Percentiles rank a stretch among this genome's conserved stretches.
Evolutionary conservation across 2,329 filamentous ascomycete species (phyloP).

Genomic region (Fusarium redolens): DNA sequence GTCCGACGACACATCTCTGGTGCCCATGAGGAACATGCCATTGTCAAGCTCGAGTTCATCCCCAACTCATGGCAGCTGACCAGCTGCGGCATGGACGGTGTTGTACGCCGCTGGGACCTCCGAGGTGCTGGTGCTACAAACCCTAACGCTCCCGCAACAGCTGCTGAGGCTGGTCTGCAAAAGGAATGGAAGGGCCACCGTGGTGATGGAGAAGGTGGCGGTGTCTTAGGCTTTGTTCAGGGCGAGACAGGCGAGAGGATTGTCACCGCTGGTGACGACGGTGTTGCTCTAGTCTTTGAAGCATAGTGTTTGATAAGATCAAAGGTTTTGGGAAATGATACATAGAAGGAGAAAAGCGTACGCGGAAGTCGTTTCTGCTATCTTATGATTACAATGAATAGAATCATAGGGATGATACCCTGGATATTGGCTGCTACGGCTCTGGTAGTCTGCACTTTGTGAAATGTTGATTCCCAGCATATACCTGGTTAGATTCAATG

Average conservation of each 20-base stretch:
- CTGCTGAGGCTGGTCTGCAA: slow-evolving; percentile 72
- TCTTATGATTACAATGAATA: slow-evolving; percentile 44
- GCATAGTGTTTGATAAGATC: slow-evolving; percentile 45
- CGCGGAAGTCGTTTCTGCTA: slow-evolving; percentile 31
- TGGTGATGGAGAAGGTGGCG: slow-evolving; percentile 85
- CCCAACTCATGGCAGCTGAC: slow-evolving; percentile 77
- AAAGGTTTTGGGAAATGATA: slow-evolving; percentile 13
- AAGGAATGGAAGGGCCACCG: slow-evolving; percentile 93
- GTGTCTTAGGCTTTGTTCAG: slow-evolving; percentile 92
- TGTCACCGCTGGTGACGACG: slow-evolving; percentile 92
- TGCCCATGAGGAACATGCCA: slow-evolving; percentile 87
- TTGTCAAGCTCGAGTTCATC: slow-evolving; percentile 94
- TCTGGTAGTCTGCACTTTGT: background rate
- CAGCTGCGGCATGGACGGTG: slow-evolving; percentile 91
- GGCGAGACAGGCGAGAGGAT: slow-evolving; percentile 77
- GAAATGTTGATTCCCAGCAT: background rate
- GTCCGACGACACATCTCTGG: slow-evolving; percentile 84
- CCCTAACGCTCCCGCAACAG: slow-evolving; percentile 44
- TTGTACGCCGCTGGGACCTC: slow-evolving; percentile 88
- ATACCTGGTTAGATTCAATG: background rate
- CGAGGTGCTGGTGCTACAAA: slow-evolving; percentile 57
- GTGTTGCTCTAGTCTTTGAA: slow-evolving; percentile 75
- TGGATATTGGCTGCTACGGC: slow-evolving; percentile 10
- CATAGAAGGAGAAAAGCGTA: slow-evolving; percentile 29
- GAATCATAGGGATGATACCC: slow-evolving; percentile 40